phyloP scores from a whole-genome alignment of 306 rosid genomes.

The Pueraria montana region DNA sequence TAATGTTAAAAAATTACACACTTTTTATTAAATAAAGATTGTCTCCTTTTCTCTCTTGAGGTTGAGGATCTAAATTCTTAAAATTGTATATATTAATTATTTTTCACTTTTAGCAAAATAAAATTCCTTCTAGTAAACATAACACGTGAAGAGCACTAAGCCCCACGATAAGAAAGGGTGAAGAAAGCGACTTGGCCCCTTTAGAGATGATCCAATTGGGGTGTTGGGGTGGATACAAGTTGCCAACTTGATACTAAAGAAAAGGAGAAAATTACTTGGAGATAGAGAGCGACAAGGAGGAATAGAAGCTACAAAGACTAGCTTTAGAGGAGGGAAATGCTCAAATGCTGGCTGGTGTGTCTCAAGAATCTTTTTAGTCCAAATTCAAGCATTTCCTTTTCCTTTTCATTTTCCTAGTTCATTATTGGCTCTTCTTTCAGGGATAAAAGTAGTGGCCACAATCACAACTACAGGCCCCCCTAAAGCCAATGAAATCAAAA shows the following conservation, averaged over 20 bases:
- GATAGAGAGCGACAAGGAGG: slow-evolving; percentile 26
- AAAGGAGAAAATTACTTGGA: background rate
- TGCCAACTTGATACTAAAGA: slow-evolving; percentile 61
- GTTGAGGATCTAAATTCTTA: background rate
- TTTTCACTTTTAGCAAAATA: background rate
- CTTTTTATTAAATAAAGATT: background rate
- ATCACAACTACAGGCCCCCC: slow-evolving; percentile 35
- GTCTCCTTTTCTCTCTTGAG: background rate
- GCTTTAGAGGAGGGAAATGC: slow-evolving; percentile 46
- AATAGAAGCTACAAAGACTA: slow-evolving; percentile 52
- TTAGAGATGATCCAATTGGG: slow-evolving; percentile 48
- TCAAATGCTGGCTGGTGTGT: slow-evolving; percentile 37
- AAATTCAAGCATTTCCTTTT: slow-evolving; percentile 39
- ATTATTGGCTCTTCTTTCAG: slow-evolving; percentile 41
- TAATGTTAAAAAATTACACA: no score
- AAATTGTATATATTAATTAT: background rate
- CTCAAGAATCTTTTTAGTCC: slow-evolving; percentile 42
- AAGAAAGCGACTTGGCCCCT: slow-evolving; percentile 53
- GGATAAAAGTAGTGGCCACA: slow-evolving; percentile 52
- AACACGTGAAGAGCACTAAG: slow-evolving; percentile 63
- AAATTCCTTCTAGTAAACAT: slow-evolving; percentile 38
- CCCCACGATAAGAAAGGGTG: slow-evolving; percentile 48
- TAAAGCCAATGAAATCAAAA: slow-evolving; percentile 42
- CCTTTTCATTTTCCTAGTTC: slow-evolving; percentile 45
- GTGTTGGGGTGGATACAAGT: slow-evolving; percentile 54